Percentiles rank a stretch among this genome's conserved stretches.
Conservation (phyloP, 1,139 yeast species). For the Keqinozyma sinolaborantium region DNA sequence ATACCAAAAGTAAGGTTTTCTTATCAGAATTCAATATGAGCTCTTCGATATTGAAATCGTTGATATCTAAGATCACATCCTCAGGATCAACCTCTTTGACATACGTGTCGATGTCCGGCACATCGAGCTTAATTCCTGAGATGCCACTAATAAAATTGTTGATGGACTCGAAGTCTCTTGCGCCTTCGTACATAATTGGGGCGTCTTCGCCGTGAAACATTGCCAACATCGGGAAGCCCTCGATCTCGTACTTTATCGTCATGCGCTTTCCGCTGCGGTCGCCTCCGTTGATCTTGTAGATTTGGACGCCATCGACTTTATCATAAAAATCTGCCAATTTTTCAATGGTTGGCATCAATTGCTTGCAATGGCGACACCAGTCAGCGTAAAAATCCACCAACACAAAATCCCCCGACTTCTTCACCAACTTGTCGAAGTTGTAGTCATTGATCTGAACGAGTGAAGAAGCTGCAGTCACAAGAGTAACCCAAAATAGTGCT, state of each 20-base stretch:
- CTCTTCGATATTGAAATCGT: conserved; percentile 48
- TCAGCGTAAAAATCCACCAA: conserved; percentile 74
- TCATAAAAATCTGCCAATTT: conserved; percentile 50
- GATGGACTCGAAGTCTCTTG: conserved; percentile 42
- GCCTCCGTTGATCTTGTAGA: conserved; percentile 61
- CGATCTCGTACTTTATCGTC: conserved; percentile 51
- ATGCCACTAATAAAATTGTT: conserved; percentile 44
- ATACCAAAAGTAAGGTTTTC: conserved; percentile 65
- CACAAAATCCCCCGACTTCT: conserved; percentile 56
- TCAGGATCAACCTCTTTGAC: conserved; percentile 23
- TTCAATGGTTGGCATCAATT: conserved; percentile 62
- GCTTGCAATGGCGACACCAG: conserved; percentile 81
- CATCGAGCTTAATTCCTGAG: conserved; percentile 16
- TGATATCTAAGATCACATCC: conserved; percentile 16
- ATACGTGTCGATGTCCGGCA: conserved; percentile 17
- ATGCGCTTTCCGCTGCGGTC: conserved; percentile 56
- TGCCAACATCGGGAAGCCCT: conserved; percentile 65
- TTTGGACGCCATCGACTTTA: conserved; percentile 45
- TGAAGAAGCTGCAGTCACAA: conserved; percentile 5
- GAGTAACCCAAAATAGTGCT: too few species aligned
- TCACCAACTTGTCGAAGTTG: conserved; percentile 52
- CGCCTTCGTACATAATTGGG: conserved; percentile 48
- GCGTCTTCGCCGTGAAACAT: conserved; percentile 50
- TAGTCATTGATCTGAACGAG: conserved; percentile 32
- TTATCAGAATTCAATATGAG: conserved; percentile 54